Evolutionary conservation across 768 basidiomycete genomes (phyloP).

Genomic region (Mycena filopes): DNA sequence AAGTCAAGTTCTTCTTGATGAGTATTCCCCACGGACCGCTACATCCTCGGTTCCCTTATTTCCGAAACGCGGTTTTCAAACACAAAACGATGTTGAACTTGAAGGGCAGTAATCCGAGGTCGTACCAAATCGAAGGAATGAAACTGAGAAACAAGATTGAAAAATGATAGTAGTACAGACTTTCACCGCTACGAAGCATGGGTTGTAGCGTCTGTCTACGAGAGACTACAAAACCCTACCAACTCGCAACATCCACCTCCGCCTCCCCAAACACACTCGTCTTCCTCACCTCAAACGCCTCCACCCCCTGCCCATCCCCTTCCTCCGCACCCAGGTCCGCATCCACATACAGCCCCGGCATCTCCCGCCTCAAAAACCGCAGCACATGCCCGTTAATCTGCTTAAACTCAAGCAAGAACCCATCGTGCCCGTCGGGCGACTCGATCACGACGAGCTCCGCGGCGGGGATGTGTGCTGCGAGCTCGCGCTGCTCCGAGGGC

Average conservation of each 20-base stretch:
- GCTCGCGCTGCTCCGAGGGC: constrained; percentile 84
- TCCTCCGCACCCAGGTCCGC: constrained; percentile 34
- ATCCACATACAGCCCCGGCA: constrained; percentile 72
- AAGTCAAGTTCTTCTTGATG: too few species aligned
- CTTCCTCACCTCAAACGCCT: constrained; percentile 86
- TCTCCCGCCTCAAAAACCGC: constrained; percentile 74
- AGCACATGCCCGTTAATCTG: constrained; percentile 86
- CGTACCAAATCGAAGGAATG: too few species aligned
- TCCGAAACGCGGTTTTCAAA: too few species aligned
- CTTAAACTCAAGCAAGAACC: constrained; percentile 96
- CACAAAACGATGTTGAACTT: too few species aligned
- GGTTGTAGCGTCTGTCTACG: too few species aligned
- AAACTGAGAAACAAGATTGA: too few species aligned
- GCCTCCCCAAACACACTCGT: constrained; percentile 97
- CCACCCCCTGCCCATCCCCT: constrained; percentile 50
- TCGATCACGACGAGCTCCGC: constrained; percentile 87
- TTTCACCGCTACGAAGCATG: constrained; percentile 40
- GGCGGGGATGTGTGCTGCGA: constrained; percentile 82
- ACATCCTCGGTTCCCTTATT: too few species aligned
- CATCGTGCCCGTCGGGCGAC: constrained; percentile 93
- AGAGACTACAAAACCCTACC: constrained; percentile 75
- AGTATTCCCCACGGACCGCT: too few species aligned
- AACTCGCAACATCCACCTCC: constrained; percentile 88
- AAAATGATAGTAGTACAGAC: too few species aligned
- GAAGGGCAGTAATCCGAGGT: too few species aligned